Evolutionary conservation across 176 grass and related monocot species (phyloP), one percentile per base, ranked within the genome.

Genomic region (Musa itinerans): DNA sequence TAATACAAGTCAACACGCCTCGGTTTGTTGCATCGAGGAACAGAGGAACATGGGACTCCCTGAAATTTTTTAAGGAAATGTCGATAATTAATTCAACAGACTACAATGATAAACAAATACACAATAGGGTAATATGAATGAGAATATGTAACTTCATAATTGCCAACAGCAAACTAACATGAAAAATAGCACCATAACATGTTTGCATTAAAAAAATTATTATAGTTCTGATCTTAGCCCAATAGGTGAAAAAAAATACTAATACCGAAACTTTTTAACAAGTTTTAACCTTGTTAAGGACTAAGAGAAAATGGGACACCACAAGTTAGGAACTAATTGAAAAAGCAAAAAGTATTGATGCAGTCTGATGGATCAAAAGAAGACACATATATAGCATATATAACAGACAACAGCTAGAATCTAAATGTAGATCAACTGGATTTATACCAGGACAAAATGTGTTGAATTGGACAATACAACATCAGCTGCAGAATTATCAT

Each of bases 1-100:
- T 74, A 74, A 74, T 58, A 74, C 53, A 74, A 58, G 23, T 74
- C 72, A 56, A 74, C 72, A 74, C 72, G 72, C 14, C 72, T 74
- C 9, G 53, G 53, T 29, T 74, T 74, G 72, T 74, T 58, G 11
- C 23, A 14, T 29, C 72, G n/a, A 74, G 72, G 72, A 13, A 74
- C 23, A 15, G 52, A 27, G 1, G 72, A 56, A 29, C 14, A 57
- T 27, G 72, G 72, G 8, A 74, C 72, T 58, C 53, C 72, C 72
- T 74, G 72, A 74, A 29, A 26, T 20, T 50, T 3, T 48, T 19
- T 20, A 70, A 34, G 17, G 11, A 70, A 4, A n/a, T 19, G 8
- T 52, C 5, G 14, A 7, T 29, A 34, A 68, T 13, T 15, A 61
- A 61, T n/a, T n/a, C n/a, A 3, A 61, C 34, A 43, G 34, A 43